Percentiles rank a stretch among this genome's conserved stretches.
These are phyloP conservation scores for Glebionis coronaria DNA, from an alignment of 129 eudicot species.

Conservation along the genomic window DNA sequence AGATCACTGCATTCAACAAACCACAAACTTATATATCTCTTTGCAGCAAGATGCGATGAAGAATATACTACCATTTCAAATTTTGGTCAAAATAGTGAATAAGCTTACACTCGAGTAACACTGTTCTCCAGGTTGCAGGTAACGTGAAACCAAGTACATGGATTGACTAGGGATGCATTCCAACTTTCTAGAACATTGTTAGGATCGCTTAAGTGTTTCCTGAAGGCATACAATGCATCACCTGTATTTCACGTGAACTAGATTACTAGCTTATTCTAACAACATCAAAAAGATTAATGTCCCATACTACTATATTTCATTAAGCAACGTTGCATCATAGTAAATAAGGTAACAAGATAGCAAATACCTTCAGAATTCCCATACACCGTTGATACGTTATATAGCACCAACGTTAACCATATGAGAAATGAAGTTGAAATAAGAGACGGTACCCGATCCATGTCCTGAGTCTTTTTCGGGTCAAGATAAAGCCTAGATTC, in stretches of 20 bases:
- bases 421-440: conserved; percentile 25
- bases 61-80: conserved; percentile 1
- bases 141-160: conserved; percentile 72
- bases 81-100: neutral
- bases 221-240: conserved; percentile 57
- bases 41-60: neutral
- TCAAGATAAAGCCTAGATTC: too few species aligned
- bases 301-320: neutral
- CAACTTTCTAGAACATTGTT: conserved; percentile 59
- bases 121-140: conserved; percentile 58
- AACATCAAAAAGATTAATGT: neutral
- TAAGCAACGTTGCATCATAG: neutral
- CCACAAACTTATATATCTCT: neutral
- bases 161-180: conserved; percentile 62
- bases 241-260: conserved; percentile 25
- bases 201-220: conserved; percentile 45
- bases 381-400: conserved; percentile 25
- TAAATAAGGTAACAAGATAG: neutral
- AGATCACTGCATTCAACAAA: conserved; percentile 51
- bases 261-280: neutral
- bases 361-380: conserved; percentile 54
- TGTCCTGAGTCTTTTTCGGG: neutral
- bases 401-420: conserved; percentile 35
- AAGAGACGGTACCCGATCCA: conserved; percentile 39
- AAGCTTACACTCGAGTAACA: conserved; percentile 66